These are phyloP conservation scores for Phialophora chinensis DNA, from an alignment of 2,329 filamentous ascomycete species.

Conservation along the genomic window DNA sequence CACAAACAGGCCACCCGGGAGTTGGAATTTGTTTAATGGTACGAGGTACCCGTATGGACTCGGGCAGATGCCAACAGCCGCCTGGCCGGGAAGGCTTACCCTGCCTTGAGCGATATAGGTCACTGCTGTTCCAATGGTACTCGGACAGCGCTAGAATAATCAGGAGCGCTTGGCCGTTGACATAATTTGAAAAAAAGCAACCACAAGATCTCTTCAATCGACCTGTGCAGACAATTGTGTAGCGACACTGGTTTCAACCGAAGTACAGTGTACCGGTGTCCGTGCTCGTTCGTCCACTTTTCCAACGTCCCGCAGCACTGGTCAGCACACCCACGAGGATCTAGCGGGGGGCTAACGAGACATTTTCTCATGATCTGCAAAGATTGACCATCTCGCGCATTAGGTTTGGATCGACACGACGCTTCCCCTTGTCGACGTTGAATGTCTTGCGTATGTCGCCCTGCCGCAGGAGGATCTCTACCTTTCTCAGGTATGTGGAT, in stretches of 20 bases:
- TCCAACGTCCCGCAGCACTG: background rate
- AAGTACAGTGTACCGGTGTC: background rate
- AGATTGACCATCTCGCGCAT: background rate
- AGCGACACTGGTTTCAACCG: background rate
- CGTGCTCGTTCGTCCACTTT: background rate
- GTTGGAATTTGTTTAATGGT: too few species aligned
- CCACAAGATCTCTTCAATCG: background rate
- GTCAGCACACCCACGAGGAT: background rate
- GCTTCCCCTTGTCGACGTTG: background rate
- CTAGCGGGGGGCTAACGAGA: background rate
- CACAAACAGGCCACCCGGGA: constrained; percentile 2
- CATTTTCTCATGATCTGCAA: background rate
- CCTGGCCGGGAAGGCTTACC: background rate
- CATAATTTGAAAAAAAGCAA: background rate
- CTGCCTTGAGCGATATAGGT: background rate
- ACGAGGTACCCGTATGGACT: background rate
- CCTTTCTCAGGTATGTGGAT: background rate
- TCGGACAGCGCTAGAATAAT: background rate
- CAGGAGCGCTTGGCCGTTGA: background rate
- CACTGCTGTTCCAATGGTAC: background rate
- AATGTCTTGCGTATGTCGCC: background rate
- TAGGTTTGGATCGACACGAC: background rate
- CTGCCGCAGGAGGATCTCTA: background rate
- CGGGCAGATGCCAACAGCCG: background rate
- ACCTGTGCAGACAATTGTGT: background rate